Percentiles rank a stretch among this genome's conserved stretches.
Evolutionary conservation across 108 stramenopile genomes (phyloP).

Genomic region (Cyclotella distinguenda): DNA sequence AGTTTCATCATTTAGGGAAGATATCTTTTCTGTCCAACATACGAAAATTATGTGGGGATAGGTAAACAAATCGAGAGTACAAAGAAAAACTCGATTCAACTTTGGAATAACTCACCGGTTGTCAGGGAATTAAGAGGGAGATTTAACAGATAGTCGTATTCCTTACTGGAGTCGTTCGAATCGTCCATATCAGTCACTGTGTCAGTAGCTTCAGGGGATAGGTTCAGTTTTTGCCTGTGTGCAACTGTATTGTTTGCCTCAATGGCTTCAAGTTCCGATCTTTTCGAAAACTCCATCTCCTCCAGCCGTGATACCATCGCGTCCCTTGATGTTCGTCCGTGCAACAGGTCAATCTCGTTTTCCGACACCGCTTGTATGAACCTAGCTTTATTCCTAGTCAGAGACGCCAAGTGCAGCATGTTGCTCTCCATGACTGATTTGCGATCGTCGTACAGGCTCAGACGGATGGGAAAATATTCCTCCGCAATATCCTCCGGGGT

Average conservation of each 20-base stretch:
- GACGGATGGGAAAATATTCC: slow-evolving; percentile 72
- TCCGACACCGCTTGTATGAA: slow-evolving; percentile 80
- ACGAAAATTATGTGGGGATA: neutral
- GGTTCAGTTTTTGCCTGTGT: slow-evolving; percentile 5
- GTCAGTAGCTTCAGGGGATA: slow-evolving; percentile 2
- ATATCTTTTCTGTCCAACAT: slow-evolving; percentile 74
- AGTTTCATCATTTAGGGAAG: slow-evolving; percentile 64
- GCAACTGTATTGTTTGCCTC: slow-evolving; percentile 50
- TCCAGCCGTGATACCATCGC: slow-evolving; percentile 70
- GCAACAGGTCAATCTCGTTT: slow-evolving; percentile 64
- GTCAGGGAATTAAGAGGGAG: slow-evolving; percentile 83
- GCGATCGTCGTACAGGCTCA: slow-evolving; percentile 75
- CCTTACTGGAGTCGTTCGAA: slow-evolving; percentile 16
- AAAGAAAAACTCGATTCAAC: too few relatives aligned
- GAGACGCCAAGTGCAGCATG: slow-evolving; percentile 56
- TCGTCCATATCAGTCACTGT: slow-evolving; percentile 9
- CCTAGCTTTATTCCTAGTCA: slow-evolving; percentile 73
- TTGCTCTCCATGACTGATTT: slow-evolving; percentile 70
- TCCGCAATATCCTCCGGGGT: slow-evolving; percentile 75
- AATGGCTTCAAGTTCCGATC: slow-evolving; percentile 56
- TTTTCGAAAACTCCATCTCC: slow-evolving; percentile 57
- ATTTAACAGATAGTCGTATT: slow-evolving; percentile 87
- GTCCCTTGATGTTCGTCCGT: slow-evolving; percentile 61
- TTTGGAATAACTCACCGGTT: neutral
- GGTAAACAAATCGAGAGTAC: too few relatives aligned